phyloP scores from a whole-genome alignment of 1,139 yeast genomes.

The Yamadazyma taylorii region DNA sequence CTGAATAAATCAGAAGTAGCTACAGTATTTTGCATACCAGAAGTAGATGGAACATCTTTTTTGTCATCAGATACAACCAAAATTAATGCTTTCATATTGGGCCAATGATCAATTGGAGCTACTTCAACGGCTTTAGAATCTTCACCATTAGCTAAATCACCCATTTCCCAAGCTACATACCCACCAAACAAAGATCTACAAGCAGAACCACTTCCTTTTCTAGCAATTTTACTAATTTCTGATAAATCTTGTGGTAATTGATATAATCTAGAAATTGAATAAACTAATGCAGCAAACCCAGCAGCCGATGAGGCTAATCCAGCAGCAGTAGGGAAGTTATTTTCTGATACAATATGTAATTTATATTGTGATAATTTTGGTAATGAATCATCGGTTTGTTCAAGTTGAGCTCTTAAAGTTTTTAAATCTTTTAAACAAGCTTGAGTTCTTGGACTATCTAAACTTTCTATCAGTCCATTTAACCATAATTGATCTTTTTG shows the following conservation, averaged over 20 bases:
- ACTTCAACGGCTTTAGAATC: slow-evolving; percentile 94
- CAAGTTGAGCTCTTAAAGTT: slow-evolving; percentile 57
- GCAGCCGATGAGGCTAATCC: slow-evolving; percentile 93
- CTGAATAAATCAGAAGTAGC: slow-evolving; percentile 82
- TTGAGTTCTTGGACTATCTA: slow-evolving; percentile 68
- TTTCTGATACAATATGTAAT: slow-evolving; percentile 84
- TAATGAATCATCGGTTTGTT: slow-evolving; percentile 45
- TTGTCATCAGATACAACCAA: slow-evolving; percentile 90
- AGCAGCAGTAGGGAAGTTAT: slow-evolving; percentile 98
- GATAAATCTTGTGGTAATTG: slow-evolving; percentile 78
- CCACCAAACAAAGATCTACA: slow-evolving; percentile 97
- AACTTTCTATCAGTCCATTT: slow-evolving; percentile 71
- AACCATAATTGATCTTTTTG: slow-evolving; percentile 73
- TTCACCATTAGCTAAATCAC: slow-evolving; percentile 63
- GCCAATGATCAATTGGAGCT: slow-evolving; percentile 87
- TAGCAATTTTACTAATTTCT: slow-evolving; percentile 87
- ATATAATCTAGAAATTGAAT: slow-evolving; percentile 80
- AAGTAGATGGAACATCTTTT: slow-evolving; percentile 91
- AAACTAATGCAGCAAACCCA: slow-evolving; percentile 94
- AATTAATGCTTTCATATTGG: slow-evolving; percentile 86
- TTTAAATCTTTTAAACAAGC: slow-evolving; percentile 82
- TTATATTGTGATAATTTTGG: slow-evolving; percentile 65
- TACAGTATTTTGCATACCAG: slow-evolving; percentile 96
- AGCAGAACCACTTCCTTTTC: slow-evolving; percentile 98
- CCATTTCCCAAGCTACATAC: slow-evolving; percentile 99